These are phyloP conservation scores for Gymnopus androsaceus DNA, from an alignment of 1,284 basidiomycete genomes.

Conservation along the genomic window DNA sequence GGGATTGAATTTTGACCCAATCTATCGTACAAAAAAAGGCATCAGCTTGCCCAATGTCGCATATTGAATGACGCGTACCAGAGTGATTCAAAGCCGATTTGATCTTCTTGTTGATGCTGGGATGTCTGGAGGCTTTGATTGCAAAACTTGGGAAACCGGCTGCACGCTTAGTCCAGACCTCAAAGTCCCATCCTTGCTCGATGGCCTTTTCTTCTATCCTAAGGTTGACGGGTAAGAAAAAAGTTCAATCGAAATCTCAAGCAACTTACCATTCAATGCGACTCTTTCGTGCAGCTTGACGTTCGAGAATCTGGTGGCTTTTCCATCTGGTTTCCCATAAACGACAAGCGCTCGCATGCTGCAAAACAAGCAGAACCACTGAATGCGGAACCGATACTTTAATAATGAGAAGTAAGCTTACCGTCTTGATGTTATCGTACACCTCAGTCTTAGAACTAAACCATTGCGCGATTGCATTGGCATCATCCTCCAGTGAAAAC, in stretches of 20 bases:
- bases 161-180: neutral
- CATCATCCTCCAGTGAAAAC: neutral
- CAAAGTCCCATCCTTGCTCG: neutral
- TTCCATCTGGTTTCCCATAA: neutral
- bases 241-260: no score
- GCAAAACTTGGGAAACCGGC: neutral
- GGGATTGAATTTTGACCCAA: neutral
- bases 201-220: constrained; percentile 2
- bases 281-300: neutral
- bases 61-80: neutral
- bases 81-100: neutral
- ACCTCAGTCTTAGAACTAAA: neutral
- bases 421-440: neutral
- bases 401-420: neutral
- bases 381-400: neutral
- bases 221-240: neutral
- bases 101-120: neutral
- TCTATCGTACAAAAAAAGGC: neutral
- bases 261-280: neutral
- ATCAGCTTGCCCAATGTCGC: neutral
- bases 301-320: neutral
- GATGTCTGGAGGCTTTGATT: neutral
- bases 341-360: neutral
- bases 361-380: neutral
- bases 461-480: neutral